Percentiles rank a stretch among this genome's conserved stretches.
Conservation (phyloP, 73 alveolate genomes). For the Stentor roeselii region DNA sequence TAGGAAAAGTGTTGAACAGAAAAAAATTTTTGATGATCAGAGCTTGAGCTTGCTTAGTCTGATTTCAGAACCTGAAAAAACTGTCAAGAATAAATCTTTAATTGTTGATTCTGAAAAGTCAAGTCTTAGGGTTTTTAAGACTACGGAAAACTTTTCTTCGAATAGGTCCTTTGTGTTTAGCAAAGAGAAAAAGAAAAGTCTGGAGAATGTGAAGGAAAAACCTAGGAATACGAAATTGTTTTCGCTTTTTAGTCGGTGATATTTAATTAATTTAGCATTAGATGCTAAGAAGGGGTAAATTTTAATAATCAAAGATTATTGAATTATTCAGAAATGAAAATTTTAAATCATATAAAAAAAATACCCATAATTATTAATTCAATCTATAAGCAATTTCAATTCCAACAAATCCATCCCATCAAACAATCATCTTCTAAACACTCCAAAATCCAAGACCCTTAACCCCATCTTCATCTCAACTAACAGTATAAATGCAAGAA, state of each 20-base stretch:
- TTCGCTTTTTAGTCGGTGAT: not conserved
- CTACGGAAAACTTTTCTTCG: not conserved
- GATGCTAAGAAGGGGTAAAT: too few relatives aligned
- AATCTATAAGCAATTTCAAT: too few relatives aligned
- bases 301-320: too few relatives aligned
- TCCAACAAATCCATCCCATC: too few relatives aligned
- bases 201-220: not conserved
- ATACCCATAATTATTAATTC: too few relatives aligned
- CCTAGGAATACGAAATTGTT: not conserved
- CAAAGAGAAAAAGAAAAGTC: not conserved
- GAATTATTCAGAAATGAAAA: too few relatives aligned
- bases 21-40: not conserved
- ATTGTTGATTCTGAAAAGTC: not conserved
- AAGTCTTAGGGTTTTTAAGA: not conserved
- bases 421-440: too few relatives aligned
- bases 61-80: not conserved
- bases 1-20: not conserved
- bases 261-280: too few relatives aligned
- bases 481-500: not conserved
- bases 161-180: slow-evolving; percentile 17
- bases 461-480: too few relatives aligned
- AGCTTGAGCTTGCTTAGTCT: not conserved
- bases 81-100: not conserved
- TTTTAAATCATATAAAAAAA: too few relatives aligned
- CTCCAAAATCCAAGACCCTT: too few relatives aligned